These are phyloP conservation scores for Arabidopsis arenosa DNA, from an alignment of 345 rosid species.

Conservation along the genomic window DNA sequence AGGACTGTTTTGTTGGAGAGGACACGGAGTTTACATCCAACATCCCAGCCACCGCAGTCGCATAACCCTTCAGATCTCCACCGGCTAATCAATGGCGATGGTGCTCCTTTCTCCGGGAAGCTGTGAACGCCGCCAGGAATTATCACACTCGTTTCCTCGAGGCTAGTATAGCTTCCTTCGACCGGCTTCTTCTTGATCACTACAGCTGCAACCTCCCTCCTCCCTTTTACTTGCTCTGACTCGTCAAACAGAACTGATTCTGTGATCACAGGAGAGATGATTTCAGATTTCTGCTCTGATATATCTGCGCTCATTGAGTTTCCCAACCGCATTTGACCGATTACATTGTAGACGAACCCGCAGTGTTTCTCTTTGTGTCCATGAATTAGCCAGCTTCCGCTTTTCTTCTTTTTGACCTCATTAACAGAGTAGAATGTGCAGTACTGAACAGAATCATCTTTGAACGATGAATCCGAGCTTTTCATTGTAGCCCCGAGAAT, in stretches of 20 bases:
- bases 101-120: constrained; percentile 68
- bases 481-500: constrained; percentile 71
- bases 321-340: constrained; percentile 71
- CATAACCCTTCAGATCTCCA: constrained; percentile 89
- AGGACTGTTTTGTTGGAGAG: constrained; percentile 51
- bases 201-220: constrained; percentile 40
- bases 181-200: constrained; percentile 34
- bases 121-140: constrained; percentile 83
- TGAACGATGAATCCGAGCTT: constrained; percentile 46
- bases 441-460: constrained; percentile 54
- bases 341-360: constrained; percentile 55
- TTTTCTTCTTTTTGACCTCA: constrained; percentile 67
- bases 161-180: background rate
- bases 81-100: constrained; percentile 74
- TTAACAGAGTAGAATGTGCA: constrained; percentile 70
- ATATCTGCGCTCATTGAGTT: constrained; percentile 44
- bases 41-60: constrained; percentile 99
- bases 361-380: constrained; percentile 63
- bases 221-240: constrained; percentile 51
- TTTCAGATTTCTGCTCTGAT: constrained; percentile 39
- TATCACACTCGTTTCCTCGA: constrained; percentile 49
- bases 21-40: constrained; percentile 70
- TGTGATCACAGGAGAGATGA: constrained; percentile 38
- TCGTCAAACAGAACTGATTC: constrained; percentile 72
- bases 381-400: constrained; percentile 73